Conservation (phyloP, 345 rosid species). For the Pelargonium nanum region DNA sequence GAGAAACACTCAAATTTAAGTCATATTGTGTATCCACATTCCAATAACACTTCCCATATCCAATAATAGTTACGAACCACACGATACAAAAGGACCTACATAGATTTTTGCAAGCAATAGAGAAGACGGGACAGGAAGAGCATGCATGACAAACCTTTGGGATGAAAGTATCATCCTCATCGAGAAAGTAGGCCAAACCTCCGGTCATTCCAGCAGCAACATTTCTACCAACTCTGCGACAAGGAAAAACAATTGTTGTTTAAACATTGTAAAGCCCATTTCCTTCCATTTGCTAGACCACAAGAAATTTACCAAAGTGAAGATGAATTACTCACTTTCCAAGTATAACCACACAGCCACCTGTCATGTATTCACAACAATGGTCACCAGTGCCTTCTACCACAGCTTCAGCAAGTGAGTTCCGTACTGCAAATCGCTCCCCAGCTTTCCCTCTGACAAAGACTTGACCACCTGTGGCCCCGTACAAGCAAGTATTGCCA, state of each 20-base stretch:
- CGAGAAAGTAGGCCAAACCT: slow-evolving; percentile 87
- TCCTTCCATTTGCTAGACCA: slow-evolving; percentile 5
- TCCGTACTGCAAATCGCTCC: slow-evolving; percentile 96
- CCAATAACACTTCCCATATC: no score
- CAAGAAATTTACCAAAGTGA: background rate
- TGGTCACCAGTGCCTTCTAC: slow-evolving; percentile 99
- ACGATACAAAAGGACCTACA: background rate
- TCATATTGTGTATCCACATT: no score
- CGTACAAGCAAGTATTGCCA: slow-evolving; percentile 93
- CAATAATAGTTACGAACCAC: no score
- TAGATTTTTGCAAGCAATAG: background rate
- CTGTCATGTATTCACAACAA: slow-evolving; percentile 98
- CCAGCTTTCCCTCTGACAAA: slow-evolving; percentile 96
- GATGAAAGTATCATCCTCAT: slow-evolving; percentile 72
- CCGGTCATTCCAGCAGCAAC: slow-evolving; percentile 99
- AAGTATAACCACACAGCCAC: slow-evolving; percentile 87
- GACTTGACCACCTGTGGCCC: slow-evolving; percentile 95
- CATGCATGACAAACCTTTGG: slow-evolving; percentile 54
- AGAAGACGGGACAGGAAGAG: background rate
- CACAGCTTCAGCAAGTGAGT: slow-evolving; percentile 94
- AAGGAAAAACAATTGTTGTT: slow-evolving; percentile 12
- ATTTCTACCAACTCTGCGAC: slow-evolving; percentile 87
- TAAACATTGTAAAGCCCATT: background rate
- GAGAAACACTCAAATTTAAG: no score
- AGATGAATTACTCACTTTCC: slow-evolving; percentile 69